Base-by-base conservation (phyloP, 768 basidiomycete species). In the Paxillus ammoniavirescens region DNA sequence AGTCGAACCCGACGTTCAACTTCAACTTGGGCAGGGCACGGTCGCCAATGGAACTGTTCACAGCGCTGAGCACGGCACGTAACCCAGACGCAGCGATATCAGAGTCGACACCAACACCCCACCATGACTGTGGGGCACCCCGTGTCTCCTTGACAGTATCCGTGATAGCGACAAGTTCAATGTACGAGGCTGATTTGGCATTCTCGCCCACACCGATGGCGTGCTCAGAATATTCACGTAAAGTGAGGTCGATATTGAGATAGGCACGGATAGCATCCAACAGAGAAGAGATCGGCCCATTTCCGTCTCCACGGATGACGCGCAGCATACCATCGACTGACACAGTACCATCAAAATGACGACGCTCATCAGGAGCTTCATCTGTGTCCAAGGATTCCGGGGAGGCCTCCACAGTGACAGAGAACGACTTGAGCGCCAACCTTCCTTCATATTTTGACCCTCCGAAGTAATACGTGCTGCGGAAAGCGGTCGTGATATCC, bases 211-310 rank as follows among this genome's bases (percentile, higher is more conserved):
- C 85, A 18, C 89, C 91, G 52, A 98, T 84, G n/a, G 89, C 81
- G 71, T 98, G 95, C 65, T 98, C 97, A 5, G 86, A 82, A 72
- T 98, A 98, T 60, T 97, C 94, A 46, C 94, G 84, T 55, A 99
- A 78, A 33, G 87, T 81, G 55, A 96, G 77, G 64, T 93, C 79
- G 64, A 98, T 83, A 59, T 89, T 82, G 41, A 95, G 80, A 66
- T 94, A 84, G 1, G 77, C 82, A 56, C 82, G 82, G 41, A 99
- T 86, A 28, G 96, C 95, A 64, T 95, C 81, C 49, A 98, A 78
- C 57, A 98, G 78, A 36, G 96, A 87, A 12, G 96, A 98, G 33
- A 99, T 80, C 35, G 97, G 95, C 28, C 97, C 97, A 70, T 98
- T 98, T 23, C 97, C 97, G 58, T 91, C 87, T 46, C 97, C 97